A percentile compares a stretch with the other conserved stretches of the same genome.
phyloP scores from a whole-genome alignment of 1,284 basidiomycete genomes.

The Ustilago loliicola region DNA sequence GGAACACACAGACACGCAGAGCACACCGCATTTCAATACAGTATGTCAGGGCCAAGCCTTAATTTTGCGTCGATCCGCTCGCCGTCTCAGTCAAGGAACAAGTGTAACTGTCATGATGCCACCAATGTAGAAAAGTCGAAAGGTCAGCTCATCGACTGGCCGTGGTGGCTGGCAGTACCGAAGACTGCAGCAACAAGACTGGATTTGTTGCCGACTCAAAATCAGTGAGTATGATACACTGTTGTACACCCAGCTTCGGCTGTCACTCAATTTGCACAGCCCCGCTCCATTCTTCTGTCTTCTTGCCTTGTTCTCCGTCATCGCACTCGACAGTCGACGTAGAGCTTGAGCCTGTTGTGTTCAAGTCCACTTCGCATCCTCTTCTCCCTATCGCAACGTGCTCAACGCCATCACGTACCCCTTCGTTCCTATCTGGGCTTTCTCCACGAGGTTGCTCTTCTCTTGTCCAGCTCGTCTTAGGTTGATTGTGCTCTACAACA shows the following conservation, averaged over 20 bases:
- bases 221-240: not conserved
- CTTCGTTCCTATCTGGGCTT: too few species aligned
- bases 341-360: too few species aligned
- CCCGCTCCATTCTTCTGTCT: not conserved
- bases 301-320: not conserved
- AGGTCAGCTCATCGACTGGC: not conserved
- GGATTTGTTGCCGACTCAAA: not conserved
- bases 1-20: constrained; percentile 16
- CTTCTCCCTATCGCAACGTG: not conserved
- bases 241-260: not conserved
- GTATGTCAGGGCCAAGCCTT: not conserved
- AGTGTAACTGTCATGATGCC: too few species aligned
- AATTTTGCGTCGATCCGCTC: not conserved
- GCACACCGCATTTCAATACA: constrained; percentile 3
- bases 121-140: too few species aligned
- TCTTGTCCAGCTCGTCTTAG: too few species aligned
- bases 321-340: not conserved
- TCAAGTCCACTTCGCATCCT: not conserved
- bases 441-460: too few species aligned
- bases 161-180: not conserved
- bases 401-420: too few species aligned
- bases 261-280: not conserved
- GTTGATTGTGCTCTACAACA: too few species aligned
- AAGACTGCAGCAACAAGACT: not conserved
- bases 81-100: too few species aligned